These are phyloP conservation scores for Cryphonectria nitschkei DNA, from an alignment of 2,329 filamentous ascomycete genomes.

Conservation along the genomic window DNA sequence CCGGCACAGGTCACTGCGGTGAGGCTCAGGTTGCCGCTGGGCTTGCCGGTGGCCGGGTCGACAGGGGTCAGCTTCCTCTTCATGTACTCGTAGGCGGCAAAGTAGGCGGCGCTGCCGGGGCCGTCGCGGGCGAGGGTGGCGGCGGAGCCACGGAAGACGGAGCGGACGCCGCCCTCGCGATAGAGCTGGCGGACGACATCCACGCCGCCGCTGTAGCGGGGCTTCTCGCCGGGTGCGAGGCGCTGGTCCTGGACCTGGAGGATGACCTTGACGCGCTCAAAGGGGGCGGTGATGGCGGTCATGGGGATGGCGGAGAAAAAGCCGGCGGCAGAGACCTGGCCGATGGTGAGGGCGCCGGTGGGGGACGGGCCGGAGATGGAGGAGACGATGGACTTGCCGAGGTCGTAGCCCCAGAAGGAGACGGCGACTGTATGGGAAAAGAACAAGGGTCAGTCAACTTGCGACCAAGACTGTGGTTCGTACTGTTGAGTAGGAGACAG, in stretches of 20 bases:
- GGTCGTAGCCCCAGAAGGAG: constrained; percentile 85
- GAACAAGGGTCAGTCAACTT: not conserved
- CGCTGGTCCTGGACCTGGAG: constrained; percentile 94
- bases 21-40: constrained; percentile 77
- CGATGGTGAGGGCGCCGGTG: constrained; percentile 75
- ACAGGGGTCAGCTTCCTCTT: constrained; percentile 86
- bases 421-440: constrained; percentile 59
- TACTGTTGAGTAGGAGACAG: too few relatives aligned
- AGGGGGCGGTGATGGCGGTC: constrained; percentile 97
- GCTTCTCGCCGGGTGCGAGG: constrained; percentile 86
- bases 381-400: constrained; percentile 87
- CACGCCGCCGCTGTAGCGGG: constrained; percentile 81
- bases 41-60: constrained; percentile 72
- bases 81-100: constrained; percentile 95
- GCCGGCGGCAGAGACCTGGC: constrained; percentile 86
- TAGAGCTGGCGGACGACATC: constrained; percentile 96
- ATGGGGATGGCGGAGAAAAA: constrained; percentile 98
- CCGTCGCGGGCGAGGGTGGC: constrained; percentile 95
- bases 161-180: constrained; percentile 84
- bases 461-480: not conserved
- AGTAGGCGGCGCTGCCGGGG: constrained; percentile 92
- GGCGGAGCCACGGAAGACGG: constrained; percentile 86
- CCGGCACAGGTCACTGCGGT: constrained; percentile 84
- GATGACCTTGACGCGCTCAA: constrained; percentile 98
- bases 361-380: constrained; percentile 66